phyloP scores from a whole-genome alignment of 73 alveolate genomes.

The Stentor roeselii region DNA sequence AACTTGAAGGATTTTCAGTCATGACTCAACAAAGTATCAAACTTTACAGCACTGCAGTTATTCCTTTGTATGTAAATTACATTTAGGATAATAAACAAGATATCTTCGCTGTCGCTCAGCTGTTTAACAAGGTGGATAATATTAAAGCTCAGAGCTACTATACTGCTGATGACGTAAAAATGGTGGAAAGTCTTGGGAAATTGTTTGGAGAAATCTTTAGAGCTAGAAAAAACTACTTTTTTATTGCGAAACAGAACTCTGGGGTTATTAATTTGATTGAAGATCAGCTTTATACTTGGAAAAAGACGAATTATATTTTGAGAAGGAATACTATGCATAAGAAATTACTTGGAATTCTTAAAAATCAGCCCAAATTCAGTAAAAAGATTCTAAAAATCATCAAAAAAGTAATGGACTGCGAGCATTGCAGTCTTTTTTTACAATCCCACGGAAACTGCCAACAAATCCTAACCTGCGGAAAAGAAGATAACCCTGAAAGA shows the following conservation, averaged over 20 bases:
- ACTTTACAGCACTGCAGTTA: background rate
- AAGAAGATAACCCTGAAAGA: background rate
- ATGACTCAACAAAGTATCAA: background rate
- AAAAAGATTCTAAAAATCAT: too few relatives aligned
- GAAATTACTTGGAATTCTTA: background rate
- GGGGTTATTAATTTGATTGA: background rate
- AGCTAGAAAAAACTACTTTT: background rate
- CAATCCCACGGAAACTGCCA: background rate
- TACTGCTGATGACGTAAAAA: background rate
- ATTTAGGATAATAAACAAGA: background rate
- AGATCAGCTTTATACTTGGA: background rate
- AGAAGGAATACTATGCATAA: background rate
- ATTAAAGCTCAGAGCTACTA: background rate
- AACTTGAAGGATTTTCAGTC: background rate
- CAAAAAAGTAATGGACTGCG: background rate
- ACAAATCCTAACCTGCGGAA: background rate
- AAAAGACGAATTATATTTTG: background rate
- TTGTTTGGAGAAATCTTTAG: background rate
- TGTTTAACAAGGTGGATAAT: conserved; percentile 5
- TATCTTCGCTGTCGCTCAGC: background rate
- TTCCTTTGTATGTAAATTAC: conserved; percentile 11
- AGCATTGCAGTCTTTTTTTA: background rate
- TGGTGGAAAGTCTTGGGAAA: background rate
- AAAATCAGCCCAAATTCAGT: background rate
- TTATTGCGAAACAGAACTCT: background rate